Conservation (phyloP, 331 rosid genomes). For the Dryas integrifolia region DNA sequence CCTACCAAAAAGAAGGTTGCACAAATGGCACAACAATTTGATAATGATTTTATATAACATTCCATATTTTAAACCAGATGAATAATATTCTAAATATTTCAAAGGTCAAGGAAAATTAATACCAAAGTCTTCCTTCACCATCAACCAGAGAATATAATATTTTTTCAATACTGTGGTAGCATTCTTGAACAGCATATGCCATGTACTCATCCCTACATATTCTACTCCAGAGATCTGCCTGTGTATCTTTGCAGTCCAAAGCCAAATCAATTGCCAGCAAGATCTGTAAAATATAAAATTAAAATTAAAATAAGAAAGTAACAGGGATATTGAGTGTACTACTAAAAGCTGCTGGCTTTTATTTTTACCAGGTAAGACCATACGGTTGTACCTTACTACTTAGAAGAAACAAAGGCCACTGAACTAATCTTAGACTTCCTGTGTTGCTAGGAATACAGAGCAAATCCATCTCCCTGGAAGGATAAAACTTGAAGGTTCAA, state of each 20-base stretch:
- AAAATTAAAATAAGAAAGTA: slow-evolving; percentile 6
- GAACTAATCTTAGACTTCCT: slow-evolving; percentile 84
- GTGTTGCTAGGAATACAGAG: slow-evolving; percentile 88
- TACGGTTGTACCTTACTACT: slow-evolving; percentile 74
- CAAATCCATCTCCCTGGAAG: slow-evolving; percentile 86
- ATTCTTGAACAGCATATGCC: slow-evolving; percentile 92
- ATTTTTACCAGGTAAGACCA: slow-evolving; percentile 10
- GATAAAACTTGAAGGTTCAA: slow-evolving; percentile 17
- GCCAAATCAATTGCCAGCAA: slow-evolving; percentile 89
- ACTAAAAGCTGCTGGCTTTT: slow-evolving; percentile 3
- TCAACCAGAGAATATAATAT: slow-evolving; percentile 76
- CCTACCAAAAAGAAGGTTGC: slow-evolving; percentile 48
- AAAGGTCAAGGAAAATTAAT: slow-evolving; percentile 28
- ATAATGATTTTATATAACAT: slow-evolving; percentile 2
- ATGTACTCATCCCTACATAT: slow-evolving; percentile 84
- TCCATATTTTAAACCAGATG: slow-evolving; percentile 8
- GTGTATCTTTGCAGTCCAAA: slow-evolving; percentile 87
- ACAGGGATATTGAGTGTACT: slow-evolving; percentile 15
- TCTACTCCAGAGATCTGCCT: slow-evolving; percentile 86
- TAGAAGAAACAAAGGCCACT: slow-evolving; percentile 98
- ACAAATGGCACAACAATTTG: background rate
- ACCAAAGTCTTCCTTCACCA: slow-evolving; percentile 90
- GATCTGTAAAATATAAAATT: slow-evolving; percentile 45
- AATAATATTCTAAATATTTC: slow-evolving; percentile 6
- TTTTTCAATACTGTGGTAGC: slow-evolving; percentile 78